A percentile compares a stretch with the other conserved stretches of the same genome.
These are phyloP conservation scores for Ceratobasidium sp. DNA, from an alignment of 1,284 basidiomycete species.

Conservation along the genomic window DNA sequence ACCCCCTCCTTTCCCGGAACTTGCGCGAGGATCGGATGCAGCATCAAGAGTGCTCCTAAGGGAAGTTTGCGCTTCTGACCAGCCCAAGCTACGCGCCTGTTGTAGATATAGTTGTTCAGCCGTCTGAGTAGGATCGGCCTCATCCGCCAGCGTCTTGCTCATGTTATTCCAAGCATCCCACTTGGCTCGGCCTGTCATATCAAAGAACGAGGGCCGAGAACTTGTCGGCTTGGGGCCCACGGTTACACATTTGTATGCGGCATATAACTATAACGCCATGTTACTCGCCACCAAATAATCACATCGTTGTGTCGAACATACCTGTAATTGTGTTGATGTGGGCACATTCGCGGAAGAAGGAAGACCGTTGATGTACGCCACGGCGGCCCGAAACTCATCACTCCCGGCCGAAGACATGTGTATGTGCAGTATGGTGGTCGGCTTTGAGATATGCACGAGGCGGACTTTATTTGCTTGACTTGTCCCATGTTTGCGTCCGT, in stretches of 20 bases:
- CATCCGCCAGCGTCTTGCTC: slow-evolving; percentile 54
- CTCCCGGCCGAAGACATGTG: slow-evolving; percentile 25
- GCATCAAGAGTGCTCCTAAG: slow-evolving; percentile 41
- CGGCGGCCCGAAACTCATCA: slow-evolving; percentile 64
- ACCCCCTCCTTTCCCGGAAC: slow-evolving; percentile 52
- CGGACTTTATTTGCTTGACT: not conserved
- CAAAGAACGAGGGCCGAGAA: slow-evolving; percentile 79
- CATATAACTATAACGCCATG: slow-evolving; percentile 71
- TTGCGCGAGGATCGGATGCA: slow-evolving; percentile 45
- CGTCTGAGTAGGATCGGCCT: slow-evolving; percentile 51
- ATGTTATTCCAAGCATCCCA: slow-evolving; percentile 80
- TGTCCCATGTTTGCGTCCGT: slow-evolving; percentile 6
- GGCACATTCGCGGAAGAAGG: slow-evolving; percentile 62
- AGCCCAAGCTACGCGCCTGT: slow-evolving; percentile 72
- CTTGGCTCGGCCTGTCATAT: slow-evolving; percentile 80
- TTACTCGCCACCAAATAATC: not conserved
- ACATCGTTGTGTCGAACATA: slow-evolving; percentile 52
- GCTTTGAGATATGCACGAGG: not conserved
- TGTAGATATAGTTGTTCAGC: slow-evolving; percentile 65
- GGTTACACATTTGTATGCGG: slow-evolving; percentile 80
- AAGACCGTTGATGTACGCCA: slow-evolving; percentile 65
- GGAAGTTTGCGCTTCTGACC: slow-evolving; percentile 57
- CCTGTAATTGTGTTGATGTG: slow-evolving; percentile 74
- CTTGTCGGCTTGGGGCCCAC: slow-evolving; percentile 62
- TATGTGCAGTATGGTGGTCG: slow-evolving; percentile 8